Conservation (phyloP, 2,329 filamentous ascomycete species). For the Trichophyton mentagrophytes region DNA sequence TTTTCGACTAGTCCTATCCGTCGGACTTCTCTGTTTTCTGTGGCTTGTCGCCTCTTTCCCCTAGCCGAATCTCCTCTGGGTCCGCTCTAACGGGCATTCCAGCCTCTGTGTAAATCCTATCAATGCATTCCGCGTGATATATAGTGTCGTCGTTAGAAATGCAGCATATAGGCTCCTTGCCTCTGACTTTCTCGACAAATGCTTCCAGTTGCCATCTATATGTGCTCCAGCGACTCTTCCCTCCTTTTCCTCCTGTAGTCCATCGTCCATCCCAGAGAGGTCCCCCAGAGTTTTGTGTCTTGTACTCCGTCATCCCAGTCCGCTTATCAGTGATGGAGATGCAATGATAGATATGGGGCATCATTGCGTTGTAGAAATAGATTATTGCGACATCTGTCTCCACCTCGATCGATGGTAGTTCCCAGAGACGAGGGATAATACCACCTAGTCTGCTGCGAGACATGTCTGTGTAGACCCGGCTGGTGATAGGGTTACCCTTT, state of each 20-base stretch:
- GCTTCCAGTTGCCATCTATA: conserved; percentile 13
- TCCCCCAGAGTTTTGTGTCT: conserved; percentile 20
- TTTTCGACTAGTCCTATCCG: not conserved
- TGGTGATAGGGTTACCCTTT: conserved; percentile 16
- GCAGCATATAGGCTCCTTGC: conserved; percentile 12
- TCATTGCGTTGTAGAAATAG: conserved; percentile 24
- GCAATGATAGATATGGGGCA: conserved; percentile 25
- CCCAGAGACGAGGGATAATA: conserved; percentile 22
- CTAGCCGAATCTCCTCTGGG: not conserved
- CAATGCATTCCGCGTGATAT: conserved; percentile 9
- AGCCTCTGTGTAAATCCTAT: conserved; percentile 11
- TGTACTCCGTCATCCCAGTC: conserved; percentile 17
- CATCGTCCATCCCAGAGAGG: conserved; percentile 21
- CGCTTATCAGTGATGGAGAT: conserved; percentile 21
- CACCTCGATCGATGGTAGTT: conserved; percentile 23
- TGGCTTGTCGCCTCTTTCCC: not conserved
- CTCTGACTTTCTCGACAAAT: conserved; percentile 12
- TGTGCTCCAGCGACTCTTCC: conserved; percentile 11
- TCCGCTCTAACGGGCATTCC: conserved; percentile 8
- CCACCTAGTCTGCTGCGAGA: conserved; percentile 16
- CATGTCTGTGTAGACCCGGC: conserved; percentile 23
- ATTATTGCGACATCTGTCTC: conserved; percentile 22
- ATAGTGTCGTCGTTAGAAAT: conserved; percentile 10
- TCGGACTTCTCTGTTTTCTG: not conserved
- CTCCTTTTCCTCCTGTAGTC: conserved; percentile 20